Conservation (phyloP, 2,329 filamentous ascomycete genomes). For the Exophiala lecanii-corni region DNA sequence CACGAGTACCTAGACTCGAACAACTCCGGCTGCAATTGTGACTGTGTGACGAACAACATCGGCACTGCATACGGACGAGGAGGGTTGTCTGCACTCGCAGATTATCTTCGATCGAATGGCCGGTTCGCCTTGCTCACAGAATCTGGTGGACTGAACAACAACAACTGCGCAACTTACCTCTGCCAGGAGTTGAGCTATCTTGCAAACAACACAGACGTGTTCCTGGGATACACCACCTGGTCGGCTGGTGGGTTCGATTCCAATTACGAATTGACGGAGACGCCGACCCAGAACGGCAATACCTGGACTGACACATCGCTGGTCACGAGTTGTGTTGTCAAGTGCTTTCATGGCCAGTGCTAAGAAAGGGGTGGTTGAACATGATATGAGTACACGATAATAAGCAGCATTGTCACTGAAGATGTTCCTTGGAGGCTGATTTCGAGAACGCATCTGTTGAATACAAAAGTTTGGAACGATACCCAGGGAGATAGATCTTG, state of each 20-base stretch:
- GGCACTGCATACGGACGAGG: slow-evolving; percentile 27
- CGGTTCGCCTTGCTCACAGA: slow-evolving; percentile 51
- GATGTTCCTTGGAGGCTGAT: too few relatives aligned
- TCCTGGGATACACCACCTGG: slow-evolving; percentile 38
- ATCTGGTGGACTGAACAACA: slow-evolving; percentile 40
- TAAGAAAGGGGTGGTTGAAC: too few relatives aligned
- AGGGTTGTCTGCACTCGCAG: slow-evolving; percentile 43
- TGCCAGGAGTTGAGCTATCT: slow-evolving; percentile 33
- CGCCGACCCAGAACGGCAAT: slow-evolving; percentile 18
- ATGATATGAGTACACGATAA: too few relatives aligned
- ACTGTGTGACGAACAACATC: slow-evolving; percentile 53
- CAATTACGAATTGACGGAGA: slow-evolving; percentile 25
- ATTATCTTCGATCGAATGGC: slow-evolving; percentile 45
- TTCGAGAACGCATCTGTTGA: too few relatives aligned
- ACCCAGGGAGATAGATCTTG: too few relatives aligned
- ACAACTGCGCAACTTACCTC: slow-evolving; percentile 32
- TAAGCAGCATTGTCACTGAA: too few relatives aligned
- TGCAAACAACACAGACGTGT: slow-evolving; percentile 33
- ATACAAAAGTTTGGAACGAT: too few relatives aligned
- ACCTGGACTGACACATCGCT: slow-evolving; percentile 21
- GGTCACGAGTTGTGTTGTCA: slow-evolving; percentile 9
- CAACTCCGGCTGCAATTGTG: slow-evolving; percentile 49
- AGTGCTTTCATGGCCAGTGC: slow-evolving; percentile 8
- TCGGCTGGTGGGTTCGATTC: slow-evolving; percentile 33
- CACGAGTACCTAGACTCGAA: slow-evolving; percentile 59